Base-by-base conservation (phyloP, 371 early-diverging fungal species). In the Mucor circinelloides region DNA sequence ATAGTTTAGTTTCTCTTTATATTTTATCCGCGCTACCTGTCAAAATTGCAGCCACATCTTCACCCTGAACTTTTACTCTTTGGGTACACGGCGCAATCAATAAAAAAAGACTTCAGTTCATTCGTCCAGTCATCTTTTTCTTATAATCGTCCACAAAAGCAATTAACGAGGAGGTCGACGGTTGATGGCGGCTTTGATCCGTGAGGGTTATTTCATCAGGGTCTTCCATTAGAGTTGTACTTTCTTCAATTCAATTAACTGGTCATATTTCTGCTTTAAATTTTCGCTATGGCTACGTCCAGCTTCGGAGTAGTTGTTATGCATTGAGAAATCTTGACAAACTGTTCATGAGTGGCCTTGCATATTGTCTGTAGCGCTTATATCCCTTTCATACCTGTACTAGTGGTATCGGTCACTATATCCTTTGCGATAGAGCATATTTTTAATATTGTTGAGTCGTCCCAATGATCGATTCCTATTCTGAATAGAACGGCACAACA, bases 401-500 rank as follows among this genome's bases (percentile, higher is more conserved):
- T 59, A 15, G 19, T 25, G 59, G 40, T 40, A 59, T 59, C 40
- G 21, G 23, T 38, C 40, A 59, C 21, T 59, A 40, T 59, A 36
- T 59, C 59, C 59, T 59, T 40, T 40, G 23, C 36, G 42, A 40
- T 42, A 25, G 59, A 59, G 59, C 38, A 59, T 59, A 59, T 40
- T 59, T 42, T 42, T 21, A n/a, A 59, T 40, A 59, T 59, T 42
- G n/a, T 59, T 2, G 40, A 40, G 30, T 59, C 59, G 40, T 59
- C 40, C 40, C 40, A 38, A 36, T 23, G 59, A 52, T 62, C 34
- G 54, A 62, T 62, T 59, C 59, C 42, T 59, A 64, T 58, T 10
- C n/a, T 67, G 60, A 55, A 67, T 38, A 36, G 55, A 42, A 59
- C 67, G 60, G 61, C 67, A n/a, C n/a, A n/a, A 67, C 60, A 67